A percentile compares a stretch with the other conserved stretches of the same genome.
phyloP scores from a whole-genome alignment of 768 basidiomycete genomes.

The Rhizopogon salebrosus region DNA sequence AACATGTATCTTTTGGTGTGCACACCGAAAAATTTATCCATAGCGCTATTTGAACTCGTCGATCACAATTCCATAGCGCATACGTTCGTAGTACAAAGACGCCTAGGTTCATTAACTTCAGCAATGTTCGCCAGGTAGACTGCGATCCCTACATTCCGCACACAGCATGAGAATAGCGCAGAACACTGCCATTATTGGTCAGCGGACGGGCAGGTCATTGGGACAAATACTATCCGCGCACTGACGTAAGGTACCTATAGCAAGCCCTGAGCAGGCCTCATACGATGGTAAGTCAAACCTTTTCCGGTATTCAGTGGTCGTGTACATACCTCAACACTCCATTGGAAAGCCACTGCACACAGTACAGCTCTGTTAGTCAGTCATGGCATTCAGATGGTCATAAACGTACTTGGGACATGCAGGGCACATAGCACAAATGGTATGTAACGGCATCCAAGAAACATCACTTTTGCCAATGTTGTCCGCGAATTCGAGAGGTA shows the following conservation, averaged over 20 bases:
- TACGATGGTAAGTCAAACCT: neutral
- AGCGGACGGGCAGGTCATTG: neutral
- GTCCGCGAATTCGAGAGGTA: neutral
- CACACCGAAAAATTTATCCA: neutral
- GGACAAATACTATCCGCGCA: neutral
- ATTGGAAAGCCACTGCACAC: neutral
- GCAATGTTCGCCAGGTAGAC: neutral
- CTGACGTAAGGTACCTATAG: neutral
- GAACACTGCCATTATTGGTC: neutral
- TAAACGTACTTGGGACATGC: neutral
- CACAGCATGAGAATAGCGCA: neutral
- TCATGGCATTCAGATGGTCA: neutral
- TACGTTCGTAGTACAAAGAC: neutral
- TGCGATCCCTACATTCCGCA: neutral
- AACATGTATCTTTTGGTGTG: neutral
- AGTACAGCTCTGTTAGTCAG: neutral
- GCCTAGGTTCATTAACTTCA: neutral
- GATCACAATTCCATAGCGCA: neutral
- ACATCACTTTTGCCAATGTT: neutral
- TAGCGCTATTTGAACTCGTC: neutral
- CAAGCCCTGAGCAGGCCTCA: neutral
- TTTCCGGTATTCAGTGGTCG: neutral
- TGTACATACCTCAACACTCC: neutral
- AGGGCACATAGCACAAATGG: neutral
- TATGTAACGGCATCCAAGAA: neutral